Percentiles rank a stretch among this genome's conserved stretches.
phyloP scores from a whole-genome alignment of 2,329 filamentous ascomycete species.

The Aureobasidium subglaciale region DNA sequence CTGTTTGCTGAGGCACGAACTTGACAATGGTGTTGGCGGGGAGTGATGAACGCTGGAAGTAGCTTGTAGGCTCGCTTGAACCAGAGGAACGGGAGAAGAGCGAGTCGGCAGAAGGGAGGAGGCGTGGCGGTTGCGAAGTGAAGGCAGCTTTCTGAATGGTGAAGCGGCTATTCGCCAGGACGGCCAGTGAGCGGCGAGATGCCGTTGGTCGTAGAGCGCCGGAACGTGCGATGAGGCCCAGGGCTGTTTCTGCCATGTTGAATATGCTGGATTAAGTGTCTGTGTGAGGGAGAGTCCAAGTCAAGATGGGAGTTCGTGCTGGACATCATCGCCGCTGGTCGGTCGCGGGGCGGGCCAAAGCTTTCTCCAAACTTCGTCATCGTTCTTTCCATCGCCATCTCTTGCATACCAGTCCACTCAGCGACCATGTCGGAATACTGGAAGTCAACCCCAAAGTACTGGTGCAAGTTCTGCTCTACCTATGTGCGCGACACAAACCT shows the following conservation, averaged over 20 bases:
- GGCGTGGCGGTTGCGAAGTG: slow-evolving; percentile 18
- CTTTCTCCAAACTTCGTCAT: slow-evolving; percentile 4
- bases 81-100: slow-evolving; percentile 25
- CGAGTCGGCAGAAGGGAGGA: slow-evolving; percentile 27
- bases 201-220: slow-evolving; percentile 28
- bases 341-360: background rate
- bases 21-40: slow-evolving; percentile 92
- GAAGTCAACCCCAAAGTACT: slow-evolving; percentile 96
- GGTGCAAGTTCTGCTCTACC: slow-evolving; percentile 93
- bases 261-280: background rate
- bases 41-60: slow-evolving; percentile 48
- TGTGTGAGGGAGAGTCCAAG: background rate
- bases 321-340: background rate
- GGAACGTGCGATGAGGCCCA: slow-evolving; percentile 25
- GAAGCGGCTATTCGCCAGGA: slow-evolving; percentile 27
- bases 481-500: slow-evolving; percentile 90
- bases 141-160: slow-evolving; percentile 7
- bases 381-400: background rate
- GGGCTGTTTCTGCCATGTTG: slow-evolving; percentile 2
- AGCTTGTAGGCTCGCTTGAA: slow-evolving; percentile 27
- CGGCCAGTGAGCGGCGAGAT: slow-evolving; percentile 28
- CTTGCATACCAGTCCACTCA: background rate
- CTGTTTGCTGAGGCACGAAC: slow-evolving; percentile 98
- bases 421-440: slow-evolving; percentile 85
- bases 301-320: background rate